Conservation (phyloP, 2,329 filamentous ascomycete genomes). For the Coniochaeta hoffmannii region DNA sequence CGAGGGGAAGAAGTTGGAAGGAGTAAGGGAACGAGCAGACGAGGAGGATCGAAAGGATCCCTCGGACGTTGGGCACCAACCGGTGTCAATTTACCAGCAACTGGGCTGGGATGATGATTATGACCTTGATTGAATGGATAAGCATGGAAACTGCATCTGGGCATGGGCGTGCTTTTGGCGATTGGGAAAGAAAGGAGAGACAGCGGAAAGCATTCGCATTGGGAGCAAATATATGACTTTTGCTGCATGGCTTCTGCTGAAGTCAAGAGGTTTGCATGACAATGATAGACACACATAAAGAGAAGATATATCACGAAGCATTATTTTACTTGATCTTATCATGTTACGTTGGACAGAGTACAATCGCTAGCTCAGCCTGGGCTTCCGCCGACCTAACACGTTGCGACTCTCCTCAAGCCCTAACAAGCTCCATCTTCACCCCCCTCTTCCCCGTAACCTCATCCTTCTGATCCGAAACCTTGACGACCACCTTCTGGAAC, state of each 20-base stretch:
- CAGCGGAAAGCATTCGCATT: neutral
- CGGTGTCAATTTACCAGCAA: slow-evolving; percentile 41
- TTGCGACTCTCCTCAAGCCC: neutral
- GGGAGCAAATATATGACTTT: too few relatives aligned
- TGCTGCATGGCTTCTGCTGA: too few relatives aligned
- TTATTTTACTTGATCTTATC: too few relatives aligned
- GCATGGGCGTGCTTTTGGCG: neutral
- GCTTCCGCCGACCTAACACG: too few relatives aligned
- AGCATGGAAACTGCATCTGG: neutral
- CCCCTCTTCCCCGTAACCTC: slow-evolving; percentile 94
- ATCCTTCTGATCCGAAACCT: slow-evolving; percentile 88
- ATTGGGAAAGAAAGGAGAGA: neutral
- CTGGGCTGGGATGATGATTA: slow-evolving; percentile 53
- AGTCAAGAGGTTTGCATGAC: too few relatives aligned
- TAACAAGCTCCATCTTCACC: slow-evolving; percentile 65
- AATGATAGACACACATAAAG: too few relatives aligned
- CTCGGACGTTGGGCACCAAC: slow-evolving; percentile 10
- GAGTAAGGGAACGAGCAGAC: slow-evolving; percentile 4
- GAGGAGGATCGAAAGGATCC: slow-evolving; percentile 11
- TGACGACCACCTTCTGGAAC: slow-evolving; percentile 86
- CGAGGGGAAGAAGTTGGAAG: slow-evolving; percentile 2
- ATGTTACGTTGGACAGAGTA: too few relatives aligned
- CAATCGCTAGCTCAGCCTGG: too few relatives aligned
- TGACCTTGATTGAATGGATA: slow-evolving; percentile 21
- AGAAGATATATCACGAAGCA: too few relatives aligned